Evolutionary conservation across 2,329 filamentous ascomycete genomes (phyloP), one percentile per base, ranked within the genome.

Genomic region (Biscogniauxia sp.): DNA sequence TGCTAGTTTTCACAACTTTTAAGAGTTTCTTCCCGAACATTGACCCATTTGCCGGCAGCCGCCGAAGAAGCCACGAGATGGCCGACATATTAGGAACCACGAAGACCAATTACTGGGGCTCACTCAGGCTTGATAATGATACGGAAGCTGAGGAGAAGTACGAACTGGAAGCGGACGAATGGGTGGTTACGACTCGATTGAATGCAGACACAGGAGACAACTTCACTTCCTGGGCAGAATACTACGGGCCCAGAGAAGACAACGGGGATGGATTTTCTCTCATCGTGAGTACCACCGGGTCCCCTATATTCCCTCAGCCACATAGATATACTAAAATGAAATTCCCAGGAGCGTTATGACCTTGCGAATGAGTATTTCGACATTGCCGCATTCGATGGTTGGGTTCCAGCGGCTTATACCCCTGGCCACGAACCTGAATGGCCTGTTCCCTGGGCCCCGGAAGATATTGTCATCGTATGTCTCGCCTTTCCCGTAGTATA

Each of bases 221-320:
- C 51, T 70, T 70, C 49, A 55, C 26, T 2, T 65, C 58, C 13
- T 71, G 68, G 68, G 52, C 17, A n/a, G 62, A 71, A 32, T 70
- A 66, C 51, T 62, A 45, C 20, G 62, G 64, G 0, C 62, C 64
- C 5, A 51, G 54, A 6, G 49, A 37, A 4, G 51, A 64, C 15
- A 25, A 57, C 15, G 62, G 62, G 0, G 66, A 69, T 26, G 17
- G n/a, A 3, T 68, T 66, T 55, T 66, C 66, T 17, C 57, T 58
- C 20, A 56, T 60, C 0, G 63, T 65, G 37, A 62, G 57, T 59
- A 20, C 3, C 3, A n/a, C 37, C 15, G 17, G 6, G 5, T 45
- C 11, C 37, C 13, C n/a, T 2, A 23, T 3, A 52, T 3, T 13
- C 9, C 15, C 20, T 13, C 19, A 52, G 11, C 20, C 23, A 17